phyloP scores from a whole-genome alignment of 2,329 filamentous ascomycete genomes.

The Aspergillus quadrilineatus region DNA sequence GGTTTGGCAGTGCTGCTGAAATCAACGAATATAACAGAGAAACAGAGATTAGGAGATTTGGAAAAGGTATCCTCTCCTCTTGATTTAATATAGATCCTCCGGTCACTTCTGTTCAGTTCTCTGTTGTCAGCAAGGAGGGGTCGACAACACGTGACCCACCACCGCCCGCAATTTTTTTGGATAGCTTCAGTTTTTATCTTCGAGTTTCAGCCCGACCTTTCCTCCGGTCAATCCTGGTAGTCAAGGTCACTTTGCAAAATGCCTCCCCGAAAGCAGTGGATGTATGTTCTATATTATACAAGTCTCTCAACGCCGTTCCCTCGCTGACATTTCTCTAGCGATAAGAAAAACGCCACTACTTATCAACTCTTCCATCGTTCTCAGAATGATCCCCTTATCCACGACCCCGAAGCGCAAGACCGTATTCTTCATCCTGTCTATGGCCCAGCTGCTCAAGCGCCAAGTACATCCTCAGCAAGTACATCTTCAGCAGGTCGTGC shows the following conservation, averaged over 20 bases:
- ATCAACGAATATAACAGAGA: too few relatives aligned
- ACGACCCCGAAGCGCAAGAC: constrained; percentile 82
- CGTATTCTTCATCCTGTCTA: constrained; percentile 79
- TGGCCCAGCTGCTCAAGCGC: constrained; percentile 33
- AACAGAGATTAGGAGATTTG: too few relatives aligned
- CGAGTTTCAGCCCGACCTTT: constrained; percentile 16
- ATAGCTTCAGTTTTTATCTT: constrained; percentile 13
- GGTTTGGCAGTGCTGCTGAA: not conserved
- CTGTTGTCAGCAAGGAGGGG: constrained; percentile 6
- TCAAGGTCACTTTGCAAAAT: constrained; percentile 52
- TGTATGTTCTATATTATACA: constrained; percentile 50
- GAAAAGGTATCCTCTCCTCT: too few relatives aligned
- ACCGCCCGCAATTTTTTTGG: constrained; percentile 12
- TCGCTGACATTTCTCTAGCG: constrained; percentile 47
- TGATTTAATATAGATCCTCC: not conserved
- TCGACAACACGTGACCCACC: constrained; percentile 13
- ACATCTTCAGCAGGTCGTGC: constrained; percentile 33
- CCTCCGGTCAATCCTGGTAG: constrained; percentile 12
- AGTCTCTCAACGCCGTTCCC: not conserved
- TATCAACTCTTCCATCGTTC: constrained; percentile 94
- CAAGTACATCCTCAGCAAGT: constrained; percentile 27
- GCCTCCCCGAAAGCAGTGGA: constrained; percentile 72
- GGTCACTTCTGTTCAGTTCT: not conserved
- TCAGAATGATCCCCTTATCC: constrained; percentile 95
- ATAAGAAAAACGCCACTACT: constrained; percentile 91